Conservation (phyloP, 768 basidiomycete species). For the Termitomyces sp. region DNA sequence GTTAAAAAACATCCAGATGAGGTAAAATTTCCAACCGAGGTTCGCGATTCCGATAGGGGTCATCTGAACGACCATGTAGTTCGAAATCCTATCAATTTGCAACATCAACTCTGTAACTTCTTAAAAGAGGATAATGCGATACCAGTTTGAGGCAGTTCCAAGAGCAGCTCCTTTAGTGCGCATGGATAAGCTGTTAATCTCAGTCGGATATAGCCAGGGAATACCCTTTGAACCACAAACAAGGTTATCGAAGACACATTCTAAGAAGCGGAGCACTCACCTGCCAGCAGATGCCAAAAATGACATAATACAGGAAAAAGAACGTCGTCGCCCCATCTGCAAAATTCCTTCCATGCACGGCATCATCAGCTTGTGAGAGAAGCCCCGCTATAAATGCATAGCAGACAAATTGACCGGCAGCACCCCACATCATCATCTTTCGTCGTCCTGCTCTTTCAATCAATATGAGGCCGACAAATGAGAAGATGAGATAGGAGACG, state of each 20-base stretch:
- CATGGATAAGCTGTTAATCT: conserved; percentile 47
- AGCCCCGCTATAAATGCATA: conserved; percentile 38
- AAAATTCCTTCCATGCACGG: conserved; percentile 25
- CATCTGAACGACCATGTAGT: conserved; percentile 44
- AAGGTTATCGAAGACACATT: neutral
- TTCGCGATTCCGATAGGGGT: conserved; percentile 40
- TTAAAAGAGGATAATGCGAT: neutral
- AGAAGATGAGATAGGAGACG: conserved; percentile 42
- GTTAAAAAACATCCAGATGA: conserved; percentile 46
- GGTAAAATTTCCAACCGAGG: conserved; percentile 43
- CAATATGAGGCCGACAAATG: conserved; percentile 37
- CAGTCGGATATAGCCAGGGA: conserved; percentile 45
- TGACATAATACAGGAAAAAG: conserved; percentile 46
- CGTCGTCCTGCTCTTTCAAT: conserved; percentile 44
- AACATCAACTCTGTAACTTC: neutral
- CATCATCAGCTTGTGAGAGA: conserved; percentile 29
- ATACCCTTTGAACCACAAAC: conserved; percentile 28
- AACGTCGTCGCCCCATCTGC: conserved; percentile 41
- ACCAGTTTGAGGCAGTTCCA: conserved; percentile 45
- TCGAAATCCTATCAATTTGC: conserved; percentile 33
- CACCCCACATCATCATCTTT: conserved; percentile 50
- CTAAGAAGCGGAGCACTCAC: conserved; percentile 15
- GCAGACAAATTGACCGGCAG: conserved; percentile 42
- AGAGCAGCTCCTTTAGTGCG: conserved; percentile 44
- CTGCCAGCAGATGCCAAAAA: conserved; percentile 51